These are phyloP conservation scores for Coprinopsis marcescibilis DNA, from an alignment of 768 basidiomycete genomes.

Conservation along the genomic window DNA sequence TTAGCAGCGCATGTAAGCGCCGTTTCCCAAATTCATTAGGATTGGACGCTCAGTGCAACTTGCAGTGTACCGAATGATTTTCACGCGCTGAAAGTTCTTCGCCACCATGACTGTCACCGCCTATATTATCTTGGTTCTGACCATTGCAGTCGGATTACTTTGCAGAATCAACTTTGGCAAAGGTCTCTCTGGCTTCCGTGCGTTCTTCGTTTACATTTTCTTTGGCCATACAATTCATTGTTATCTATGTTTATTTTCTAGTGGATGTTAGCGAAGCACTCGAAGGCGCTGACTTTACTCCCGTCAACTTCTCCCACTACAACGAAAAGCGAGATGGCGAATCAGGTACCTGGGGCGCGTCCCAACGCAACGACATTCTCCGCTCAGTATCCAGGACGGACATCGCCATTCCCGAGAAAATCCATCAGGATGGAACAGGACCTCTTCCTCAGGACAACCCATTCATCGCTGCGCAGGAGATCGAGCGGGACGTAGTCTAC, in stretches of 20 bases:
- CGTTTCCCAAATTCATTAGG: not conserved
- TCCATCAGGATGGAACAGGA: not conserved
- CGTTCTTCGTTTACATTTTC: constrained; percentile 14
- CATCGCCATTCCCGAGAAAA: too few species aligned
- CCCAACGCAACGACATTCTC: not conserved
- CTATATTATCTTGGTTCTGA: constrained; percentile 35
- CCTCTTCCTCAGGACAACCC: not conserved
- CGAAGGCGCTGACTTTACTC: constrained; percentile 8
- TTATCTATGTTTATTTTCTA: not conserved
- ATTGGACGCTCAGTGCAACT: constrained; percentile 1
- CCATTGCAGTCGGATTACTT: constrained; percentile 36
- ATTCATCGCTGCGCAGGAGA: too few species aligned
- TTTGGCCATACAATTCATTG: not conserved
- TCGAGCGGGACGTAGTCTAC: too few species aligned
- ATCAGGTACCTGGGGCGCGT: not conserved
- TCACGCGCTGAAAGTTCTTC: constrained; percentile 42
- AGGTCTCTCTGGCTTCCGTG: constrained; percentile 48
- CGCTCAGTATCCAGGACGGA: too few species aligned
- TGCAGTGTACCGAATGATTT: constrained; percentile 37
- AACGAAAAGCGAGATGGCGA: constrained; percentile 3
- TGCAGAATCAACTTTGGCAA: constrained; percentile 50
- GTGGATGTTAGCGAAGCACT: constrained; percentile 4
- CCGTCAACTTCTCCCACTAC: not conserved
- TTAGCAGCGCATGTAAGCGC: constrained; percentile 35
- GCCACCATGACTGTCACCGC: constrained; percentile 39